phyloP scores from a whole-genome alignment of 495 filamentous ascomycete genomes.

The Talaromyces nanjingensis region DNA sequence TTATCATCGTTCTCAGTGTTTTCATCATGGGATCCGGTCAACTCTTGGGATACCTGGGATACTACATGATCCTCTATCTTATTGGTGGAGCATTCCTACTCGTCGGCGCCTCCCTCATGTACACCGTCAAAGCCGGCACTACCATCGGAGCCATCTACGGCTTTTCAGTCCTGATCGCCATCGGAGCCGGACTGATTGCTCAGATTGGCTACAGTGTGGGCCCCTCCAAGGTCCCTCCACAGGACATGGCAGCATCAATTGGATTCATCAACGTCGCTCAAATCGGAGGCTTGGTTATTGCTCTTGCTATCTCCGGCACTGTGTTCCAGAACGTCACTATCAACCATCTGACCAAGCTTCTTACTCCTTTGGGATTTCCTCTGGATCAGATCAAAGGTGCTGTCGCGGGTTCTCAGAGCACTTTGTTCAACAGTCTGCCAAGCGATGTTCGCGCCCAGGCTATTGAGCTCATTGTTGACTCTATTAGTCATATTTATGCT shows the following conservation, averaged over 20 bases:
- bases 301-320: slow-evolving; percentile 5
- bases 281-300: slow-evolving; percentile 3
- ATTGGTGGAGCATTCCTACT: slow-evolving; percentile 37
- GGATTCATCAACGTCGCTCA: neutral
- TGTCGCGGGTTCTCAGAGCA: slow-evolving; percentile 13
- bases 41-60: slow-evolving; percentile 30
- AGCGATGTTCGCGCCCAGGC: slow-evolving; percentile 10
- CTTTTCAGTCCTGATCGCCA: neutral
- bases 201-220: neutral
- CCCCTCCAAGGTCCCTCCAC: neutral
- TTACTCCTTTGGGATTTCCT: neutral
- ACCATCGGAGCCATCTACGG: slow-evolving; percentile 8
- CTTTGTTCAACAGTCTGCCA: slow-evolving; percentile 23
- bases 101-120: slow-evolving; percentile 42
- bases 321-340: slow-evolving; percentile 7
- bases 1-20: slow-evolving; percentile 18
- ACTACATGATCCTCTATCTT: slow-evolving; percentile 50
- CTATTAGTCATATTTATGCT: neutral
- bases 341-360: neutral
- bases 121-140: slow-evolving; percentile 22
- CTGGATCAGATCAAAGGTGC: neutral
- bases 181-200: neutral
- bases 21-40: slow-evolving; percentile 39
- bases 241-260: neutral
- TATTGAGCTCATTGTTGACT: neutral